These are phyloP conservation scores for Trichoderma atrobrunneum DNA, from an alignment of 2,329 filamentous ascomycete species.

Conservation along the genomic window DNA sequence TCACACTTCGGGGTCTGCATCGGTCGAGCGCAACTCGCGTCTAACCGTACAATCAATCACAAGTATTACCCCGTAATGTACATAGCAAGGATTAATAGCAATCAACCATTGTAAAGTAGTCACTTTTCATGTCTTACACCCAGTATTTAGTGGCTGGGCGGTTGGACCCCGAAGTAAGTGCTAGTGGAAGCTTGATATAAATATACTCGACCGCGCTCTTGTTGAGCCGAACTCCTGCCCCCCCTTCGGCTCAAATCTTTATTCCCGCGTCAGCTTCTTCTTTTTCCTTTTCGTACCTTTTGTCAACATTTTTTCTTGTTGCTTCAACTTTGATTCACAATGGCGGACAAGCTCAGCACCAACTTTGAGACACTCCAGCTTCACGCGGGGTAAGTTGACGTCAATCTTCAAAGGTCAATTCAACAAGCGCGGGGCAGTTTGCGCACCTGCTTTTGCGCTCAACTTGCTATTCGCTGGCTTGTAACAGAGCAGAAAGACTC, in stretches of 20 bases:
- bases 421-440: neutral
- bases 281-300: conserved; percentile 13
- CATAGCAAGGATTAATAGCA: neutral
- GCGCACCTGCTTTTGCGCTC: neutral
- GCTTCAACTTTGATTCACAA: conserved; percentile 23
- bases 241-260: neutral
- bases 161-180: neutral
- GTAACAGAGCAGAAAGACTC: neutral
- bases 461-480: neutral
- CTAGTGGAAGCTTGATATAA: conserved; percentile 8
- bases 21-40: neutral
- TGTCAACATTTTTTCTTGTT: conserved; percentile 21
- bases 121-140: neutral
- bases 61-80: no score
- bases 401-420: neutral
- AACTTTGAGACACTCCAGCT: conserved; percentile 84
- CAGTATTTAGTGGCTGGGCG: neutral
- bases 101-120: neutral
- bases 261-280: conserved; percentile 16
- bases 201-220: neutral
- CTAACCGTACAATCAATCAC: neutral
- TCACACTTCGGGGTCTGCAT: neutral
- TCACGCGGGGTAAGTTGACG: conserved; percentile 67
- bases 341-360: conserved; percentile 47
- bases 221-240: neutral